phyloP scores from a whole-genome alignment of 1,284 basidiomycete genomes.

The Puccinia triticina region DNA sequence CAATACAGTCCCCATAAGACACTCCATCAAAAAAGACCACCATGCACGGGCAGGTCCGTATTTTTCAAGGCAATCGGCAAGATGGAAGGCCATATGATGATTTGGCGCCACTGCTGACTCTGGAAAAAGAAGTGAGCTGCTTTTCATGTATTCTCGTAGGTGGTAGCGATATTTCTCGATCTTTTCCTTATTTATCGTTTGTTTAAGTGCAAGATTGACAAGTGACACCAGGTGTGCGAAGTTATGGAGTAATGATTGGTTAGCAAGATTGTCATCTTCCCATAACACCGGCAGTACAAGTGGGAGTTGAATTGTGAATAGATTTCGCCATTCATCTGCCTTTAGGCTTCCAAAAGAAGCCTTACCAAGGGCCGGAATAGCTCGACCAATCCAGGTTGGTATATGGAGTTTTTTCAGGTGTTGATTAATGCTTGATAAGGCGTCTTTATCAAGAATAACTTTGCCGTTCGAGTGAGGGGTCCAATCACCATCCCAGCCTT shows the following conservation, averaged over 20 bases:
- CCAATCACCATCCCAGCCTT: slow-evolving; percentile 39
- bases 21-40: slow-evolving; percentile 39
- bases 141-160: slow-evolving; percentile 15
- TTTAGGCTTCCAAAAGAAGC: slow-evolving; percentile 33
- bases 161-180: slow-evolving; percentile 30
- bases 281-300: slow-evolving; percentile 22
- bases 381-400: slow-evolving; percentile 31
- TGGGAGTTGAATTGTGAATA: slow-evolving; percentile 24
- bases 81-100: slow-evolving; percentile 41
- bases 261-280: not conserved
- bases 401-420: not conserved
- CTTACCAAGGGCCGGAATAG: slow-evolving; percentile 42
- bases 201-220: slow-evolving; percentile 25
- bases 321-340: slow-evolving; percentile 36
- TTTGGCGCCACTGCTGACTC: slow-evolving; percentile 3
- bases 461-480: not conserved
- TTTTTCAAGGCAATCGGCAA: slow-evolving; percentile 26
- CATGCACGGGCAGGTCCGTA: slow-evolving; percentile 23
- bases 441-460: slow-evolving; percentile 11
- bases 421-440: slow-evolving; percentile 23
- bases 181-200: not conserved
- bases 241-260: slow-evolving; percentile 30
- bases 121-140: slow-evolving; percentile 16
- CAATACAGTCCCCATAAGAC: slow-evolving; percentile 17
- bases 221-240: slow-evolving; percentile 36